Conservation (phyloP, 371 early-diverging fungal genomes). For the Cokeromyces recurvatus region DNA sequence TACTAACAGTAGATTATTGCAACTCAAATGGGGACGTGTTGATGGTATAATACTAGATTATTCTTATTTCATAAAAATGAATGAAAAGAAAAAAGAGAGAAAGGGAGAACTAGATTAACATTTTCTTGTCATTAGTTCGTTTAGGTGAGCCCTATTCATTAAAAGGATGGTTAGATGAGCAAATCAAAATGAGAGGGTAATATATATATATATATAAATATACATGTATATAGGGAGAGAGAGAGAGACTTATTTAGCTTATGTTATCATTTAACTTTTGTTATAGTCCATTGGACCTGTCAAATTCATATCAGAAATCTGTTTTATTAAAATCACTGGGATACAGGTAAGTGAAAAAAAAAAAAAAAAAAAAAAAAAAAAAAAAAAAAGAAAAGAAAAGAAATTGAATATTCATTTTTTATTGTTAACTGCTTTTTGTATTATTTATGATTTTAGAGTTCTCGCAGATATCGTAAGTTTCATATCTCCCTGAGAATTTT, state of each 20-base stretch:
- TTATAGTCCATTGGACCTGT: conserved; percentile 29
- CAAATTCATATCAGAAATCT: conserved; percentile 26
- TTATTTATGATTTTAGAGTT: too few relatives aligned
- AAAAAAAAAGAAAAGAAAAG: background rate
- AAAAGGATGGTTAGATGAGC: conserved; percentile 60
- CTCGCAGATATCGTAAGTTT: conserved; percentile 65
- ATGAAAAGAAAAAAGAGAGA: too few relatives aligned
- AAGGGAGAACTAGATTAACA: too few relatives aligned
- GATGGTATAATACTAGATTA: conserved; percentile 39
- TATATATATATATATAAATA: background rate
- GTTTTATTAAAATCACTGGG: conserved; percentile 51
- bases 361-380: background rate
- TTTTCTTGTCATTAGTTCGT: conserved; percentile 39
- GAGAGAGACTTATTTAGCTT: too few relatives aligned
- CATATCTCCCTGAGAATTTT: background rate
- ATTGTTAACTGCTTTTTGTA: too few relatives aligned
- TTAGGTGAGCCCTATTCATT: conserved; percentile 77
- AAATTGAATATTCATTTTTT: background rate
- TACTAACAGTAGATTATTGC: conserved; percentile 53
- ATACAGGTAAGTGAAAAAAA: conserved; percentile 49
- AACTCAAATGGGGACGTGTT: conserved; percentile 77
- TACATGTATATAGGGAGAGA: too few relatives aligned
- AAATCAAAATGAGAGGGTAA: conserved; percentile 49
- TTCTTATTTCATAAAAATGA: background rate
- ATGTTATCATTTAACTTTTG: background rate